Evolutionary conservation across 1,284 basidiomycete genomes (phyloP), one percentile per base, ranked within the genome.

Genomic region (Rhizoctonia solani): DNA sequence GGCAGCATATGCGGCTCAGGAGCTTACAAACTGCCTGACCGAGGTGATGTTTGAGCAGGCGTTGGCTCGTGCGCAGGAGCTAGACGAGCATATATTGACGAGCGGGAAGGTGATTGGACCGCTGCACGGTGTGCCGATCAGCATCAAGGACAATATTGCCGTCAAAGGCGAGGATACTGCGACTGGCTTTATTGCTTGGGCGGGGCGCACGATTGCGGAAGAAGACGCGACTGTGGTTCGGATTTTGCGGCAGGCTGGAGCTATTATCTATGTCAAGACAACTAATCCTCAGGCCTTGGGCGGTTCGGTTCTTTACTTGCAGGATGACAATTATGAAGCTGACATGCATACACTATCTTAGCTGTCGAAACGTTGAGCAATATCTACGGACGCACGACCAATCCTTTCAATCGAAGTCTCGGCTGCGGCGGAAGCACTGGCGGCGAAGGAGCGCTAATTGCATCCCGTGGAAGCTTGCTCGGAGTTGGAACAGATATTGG

Each of bases 381-480:
- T 68, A 76, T 86, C 30, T 85, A 79, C 72, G 84, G 85, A 19
- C 76, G 80, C 46, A 82, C 82, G 2, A 54, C 76, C 14, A 86
- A 86, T 73, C 85, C 85, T 11, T 80, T 79, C 74, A 85, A 87
- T 73, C 79, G 79, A 52, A 75, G 76, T 66, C 76, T 85, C 25
- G 81, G 81, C 19, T 74, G 81, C 1, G 86, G 86, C n/a, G 86
- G 86, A 16, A 83, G 81, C 68, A 83, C 81, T 53, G 86, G 86
- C 52, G 86, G 86, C 37, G 88, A 90, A 75, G 83, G 86, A 46
- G 86, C 87, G 3, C 75, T 89, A 55, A 76, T 89, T 41, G 81
- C 83, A 16, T 75, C 83, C 59, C 79, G 79, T 27, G 87, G 85
- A 19, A 82, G 81, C 63, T 78, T 80, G 23, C 69, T 88, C 42